Evolutionary conservation across 306 rosid genomes (phyloP).

Genomic region (Casuarina glauca): DNA sequence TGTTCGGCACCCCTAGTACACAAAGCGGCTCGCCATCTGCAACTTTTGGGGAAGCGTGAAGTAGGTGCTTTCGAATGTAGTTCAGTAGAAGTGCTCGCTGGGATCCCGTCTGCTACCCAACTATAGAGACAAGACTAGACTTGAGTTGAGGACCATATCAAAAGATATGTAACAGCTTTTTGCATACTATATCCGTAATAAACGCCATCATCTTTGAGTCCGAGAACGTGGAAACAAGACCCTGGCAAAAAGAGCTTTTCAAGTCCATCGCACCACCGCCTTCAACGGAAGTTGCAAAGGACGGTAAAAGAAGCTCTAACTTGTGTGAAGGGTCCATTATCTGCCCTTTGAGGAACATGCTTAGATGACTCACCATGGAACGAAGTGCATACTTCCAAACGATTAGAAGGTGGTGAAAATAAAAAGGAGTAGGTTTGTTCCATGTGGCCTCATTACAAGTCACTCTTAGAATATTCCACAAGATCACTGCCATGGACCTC

Average conservation of each 20-base stretch:
- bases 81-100: background rate
- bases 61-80: background rate
- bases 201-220: background rate
- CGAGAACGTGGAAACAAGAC: background rate
- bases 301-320: background rate
- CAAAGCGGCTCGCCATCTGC: background rate
- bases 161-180: background rate
- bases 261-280: background rate
- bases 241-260: background rate
- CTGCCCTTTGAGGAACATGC: background rate
- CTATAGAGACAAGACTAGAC: constrained; percentile 1
- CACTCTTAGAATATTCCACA: background rate
- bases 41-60: background rate
- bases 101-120: constrained; percentile 7
- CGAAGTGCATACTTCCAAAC: too few species aligned
- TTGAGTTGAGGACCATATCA: background rate
- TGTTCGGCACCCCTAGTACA: background rate
- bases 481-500: background rate
- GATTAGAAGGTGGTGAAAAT: too few species aligned
- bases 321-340: background rate
- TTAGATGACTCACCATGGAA: background rate
- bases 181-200: background rate
- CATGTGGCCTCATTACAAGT: background rate
- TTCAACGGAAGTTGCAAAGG: background rate
- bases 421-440: background rate